phyloP scores from a whole-genome alignment of 2,329 filamentous ascomycete species.

The Colletotrichum sp. region DNA sequence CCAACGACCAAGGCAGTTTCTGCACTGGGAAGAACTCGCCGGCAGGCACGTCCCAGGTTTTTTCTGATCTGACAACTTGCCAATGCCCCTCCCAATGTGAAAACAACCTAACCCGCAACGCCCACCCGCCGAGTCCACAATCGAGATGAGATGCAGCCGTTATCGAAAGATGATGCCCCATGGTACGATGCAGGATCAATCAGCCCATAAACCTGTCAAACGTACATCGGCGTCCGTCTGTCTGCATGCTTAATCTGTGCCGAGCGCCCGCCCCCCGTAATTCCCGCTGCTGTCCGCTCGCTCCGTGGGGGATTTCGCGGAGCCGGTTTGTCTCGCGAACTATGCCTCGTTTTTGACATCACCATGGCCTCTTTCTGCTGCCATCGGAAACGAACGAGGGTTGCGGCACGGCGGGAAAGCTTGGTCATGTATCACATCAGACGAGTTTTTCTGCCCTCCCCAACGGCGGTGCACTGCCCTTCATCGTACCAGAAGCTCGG shows the following conservation, averaged over 20 bases:
- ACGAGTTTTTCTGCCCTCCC: not conserved
- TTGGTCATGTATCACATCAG: constrained; percentile 6
- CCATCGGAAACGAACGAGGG: not conserved
- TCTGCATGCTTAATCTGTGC: not conserved
- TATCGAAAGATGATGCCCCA: not conserved
- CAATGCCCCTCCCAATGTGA: not conserved
- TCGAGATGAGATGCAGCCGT: not conserved
- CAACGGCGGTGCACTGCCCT: not conserved
- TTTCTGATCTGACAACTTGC: not conserved
- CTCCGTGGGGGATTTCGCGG: not conserved
- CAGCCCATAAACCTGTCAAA: not conserved
- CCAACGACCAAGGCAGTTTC: not conserved
- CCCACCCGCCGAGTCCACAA: not conserved
- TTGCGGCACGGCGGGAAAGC: not conserved
- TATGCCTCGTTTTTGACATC: not conserved
- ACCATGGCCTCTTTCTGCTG: not conserved
- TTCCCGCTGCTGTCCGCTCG: not conserved
- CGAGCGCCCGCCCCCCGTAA: not conserved
- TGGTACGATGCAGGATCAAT: not conserved
- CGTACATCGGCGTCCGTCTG: not conserved
- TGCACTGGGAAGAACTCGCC: not conserved
- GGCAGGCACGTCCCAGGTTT: not conserved
- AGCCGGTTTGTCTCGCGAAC: not conserved
- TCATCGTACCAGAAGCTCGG: not conserved
- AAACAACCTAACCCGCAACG: not conserved